phyloP scores from a whole-genome alignment of 768 basidiomycete species.

The Hypholoma fasciculare region DNA sequence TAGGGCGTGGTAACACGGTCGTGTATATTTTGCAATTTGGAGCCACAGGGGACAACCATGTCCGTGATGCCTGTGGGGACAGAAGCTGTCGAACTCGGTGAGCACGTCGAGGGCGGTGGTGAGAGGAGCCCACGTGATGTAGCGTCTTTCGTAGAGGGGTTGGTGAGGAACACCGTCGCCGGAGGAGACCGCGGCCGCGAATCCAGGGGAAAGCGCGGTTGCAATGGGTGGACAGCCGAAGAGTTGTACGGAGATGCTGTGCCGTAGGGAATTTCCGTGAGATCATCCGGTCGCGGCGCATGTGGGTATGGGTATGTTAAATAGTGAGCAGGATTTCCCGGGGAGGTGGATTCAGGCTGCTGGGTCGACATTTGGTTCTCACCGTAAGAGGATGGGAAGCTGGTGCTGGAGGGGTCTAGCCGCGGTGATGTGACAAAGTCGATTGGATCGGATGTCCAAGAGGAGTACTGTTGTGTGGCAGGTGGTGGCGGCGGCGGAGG shows the following conservation, averaged over 20 bases:
- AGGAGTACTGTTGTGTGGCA: slow-evolving; percentile 33
- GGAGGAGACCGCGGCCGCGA: slow-evolving; percentile 40
- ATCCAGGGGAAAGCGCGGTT: slow-evolving; percentile 56
- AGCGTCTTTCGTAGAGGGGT: slow-evolving; percentile 25
- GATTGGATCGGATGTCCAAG: slow-evolving; percentile 45
- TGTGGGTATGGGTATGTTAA: slow-evolving; percentile 49
- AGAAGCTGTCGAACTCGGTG: slow-evolving; percentile 41
- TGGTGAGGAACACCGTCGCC: slow-evolving; percentile 30
- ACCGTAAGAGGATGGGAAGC: slow-evolving; percentile 32
- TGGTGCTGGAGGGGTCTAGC: slow-evolving; percentile 23
- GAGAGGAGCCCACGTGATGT: slow-evolving; percentile 33
- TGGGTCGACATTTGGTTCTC: slow-evolving; percentile 38
- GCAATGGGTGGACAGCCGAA: slow-evolving; percentile 43
- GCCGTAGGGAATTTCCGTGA: slow-evolving; percentile 39
- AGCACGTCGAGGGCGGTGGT: slow-evolving; percentile 38
- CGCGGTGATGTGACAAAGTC: slow-evolving; percentile 38
- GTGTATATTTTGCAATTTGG: slow-evolving; percentile 57
- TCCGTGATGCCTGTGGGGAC: slow-evolving; percentile 39
- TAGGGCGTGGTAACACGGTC: slow-evolving; percentile 76
- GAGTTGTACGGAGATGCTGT: slow-evolving; percentile 28
- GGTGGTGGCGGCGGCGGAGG: slow-evolving; percentile 39
- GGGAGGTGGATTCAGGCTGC: slow-evolving; percentile 33
- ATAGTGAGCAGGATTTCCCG: slow-evolving; percentile 39
- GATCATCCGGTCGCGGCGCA: slow-evolving; percentile 32
- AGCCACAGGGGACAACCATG: slow-evolving; percentile 27